Evolutionary conservation across 345 rosid genomes (phyloP), one percentile per base, ranked within the genome.

Genomic region (Camelina sativa): DNA sequence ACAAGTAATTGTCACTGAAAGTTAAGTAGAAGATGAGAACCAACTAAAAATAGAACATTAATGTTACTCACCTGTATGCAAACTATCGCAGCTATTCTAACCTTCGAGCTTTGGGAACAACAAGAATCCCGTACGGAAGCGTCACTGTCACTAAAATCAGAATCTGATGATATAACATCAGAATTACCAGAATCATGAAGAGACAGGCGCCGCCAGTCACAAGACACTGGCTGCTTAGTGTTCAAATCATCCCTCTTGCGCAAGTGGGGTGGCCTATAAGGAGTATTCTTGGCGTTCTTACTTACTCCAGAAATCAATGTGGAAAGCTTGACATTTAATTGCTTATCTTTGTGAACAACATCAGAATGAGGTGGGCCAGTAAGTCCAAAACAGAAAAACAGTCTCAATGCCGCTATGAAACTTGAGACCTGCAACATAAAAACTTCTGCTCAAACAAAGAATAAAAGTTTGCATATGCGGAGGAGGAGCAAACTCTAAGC

Each of bases 241-340:
- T 51, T 72, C 51, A 79, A 65, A 71, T 62, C 76, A 16, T 84
- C 91, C 82, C 73, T 89, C 80, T 89, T 87, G 73, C 98, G 87
- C 83, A 91, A 80, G 80, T 91, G 98, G 7, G 97, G 97, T 80
- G 98, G 98, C 81, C 93, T 85, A 79, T 90, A 91, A 41, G 88
- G 91, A 78, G 82, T 80, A 75, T 48, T 74, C 34, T 75, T 72
- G 76, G 80, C 74, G 63, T 64, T 80, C 58, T 22, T 61, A 61
- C 76, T 76, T 75, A 76, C 86, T 76, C 81, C 80, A 55, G 79
- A 69, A 72, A 67, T 65, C 67, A 79, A 80, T 65, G 81, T 78
- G 72, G 73, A 80, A 77, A 64, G 80, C 57, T 22, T 47, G 74
- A 62, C 37, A 77, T 60, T 63, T 54, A 63, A 75, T 59, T 84